These are phyloP conservation scores for Westerdykella aurantiaca DNA, from an alignment of 2,329 filamentous ascomycete species.

Conservation along the genomic window DNA sequence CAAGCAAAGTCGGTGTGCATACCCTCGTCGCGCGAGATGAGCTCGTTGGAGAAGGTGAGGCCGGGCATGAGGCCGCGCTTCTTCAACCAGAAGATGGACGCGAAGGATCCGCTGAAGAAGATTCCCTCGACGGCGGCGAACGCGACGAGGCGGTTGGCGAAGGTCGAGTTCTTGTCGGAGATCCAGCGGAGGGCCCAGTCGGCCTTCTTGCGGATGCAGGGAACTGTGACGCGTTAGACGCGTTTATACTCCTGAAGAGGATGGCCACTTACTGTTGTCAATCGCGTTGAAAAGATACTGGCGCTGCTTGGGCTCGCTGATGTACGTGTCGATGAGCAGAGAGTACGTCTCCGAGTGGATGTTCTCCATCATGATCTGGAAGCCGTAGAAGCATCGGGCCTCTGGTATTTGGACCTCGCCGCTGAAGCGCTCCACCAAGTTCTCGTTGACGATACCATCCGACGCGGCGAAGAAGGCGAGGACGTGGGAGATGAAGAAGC, in stretches of 20 bases:
- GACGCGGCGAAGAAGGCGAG: conserved; percentile 98
- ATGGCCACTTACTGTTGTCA: conserved; percentile 70
- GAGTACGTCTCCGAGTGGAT: conserved; percentile 99
- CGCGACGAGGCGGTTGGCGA: conserved; percentile 89
- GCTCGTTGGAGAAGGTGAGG: conserved; percentile 98
- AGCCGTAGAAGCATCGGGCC: conserved; percentile 98
- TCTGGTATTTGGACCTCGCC: conserved; percentile 95
- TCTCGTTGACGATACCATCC: conserved; percentile 99
- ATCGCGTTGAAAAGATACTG: conserved; percentile 97
- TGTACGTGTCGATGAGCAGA: conserved; percentile 97
- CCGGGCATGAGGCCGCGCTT: conserved; percentile 99
- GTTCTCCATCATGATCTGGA: conserved; percentile 99
- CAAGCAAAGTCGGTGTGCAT: conserved; percentile 99
- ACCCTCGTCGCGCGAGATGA: conserved; percentile 98
- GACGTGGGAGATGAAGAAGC: conserved; percentile 97
- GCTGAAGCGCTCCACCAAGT: conserved; percentile 96
- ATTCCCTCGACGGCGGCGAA: conserved; percentile 98
- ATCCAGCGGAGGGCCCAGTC: conserved; percentile 98
- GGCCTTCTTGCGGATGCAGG: conserved; percentile 96
- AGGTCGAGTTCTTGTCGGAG: conserved; percentile 84
- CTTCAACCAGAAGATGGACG: conserved; percentile 99
- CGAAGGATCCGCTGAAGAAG: conserved; percentile 98
- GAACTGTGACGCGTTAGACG: conserved; percentile 54
- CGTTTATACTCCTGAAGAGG: conserved; percentile 1
- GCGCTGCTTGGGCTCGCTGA: conserved; percentile 93